phyloP scores from a whole-genome alignment of 192 early-diverging fungal species.

The Phlyctochytrium bullatum region DNA sequence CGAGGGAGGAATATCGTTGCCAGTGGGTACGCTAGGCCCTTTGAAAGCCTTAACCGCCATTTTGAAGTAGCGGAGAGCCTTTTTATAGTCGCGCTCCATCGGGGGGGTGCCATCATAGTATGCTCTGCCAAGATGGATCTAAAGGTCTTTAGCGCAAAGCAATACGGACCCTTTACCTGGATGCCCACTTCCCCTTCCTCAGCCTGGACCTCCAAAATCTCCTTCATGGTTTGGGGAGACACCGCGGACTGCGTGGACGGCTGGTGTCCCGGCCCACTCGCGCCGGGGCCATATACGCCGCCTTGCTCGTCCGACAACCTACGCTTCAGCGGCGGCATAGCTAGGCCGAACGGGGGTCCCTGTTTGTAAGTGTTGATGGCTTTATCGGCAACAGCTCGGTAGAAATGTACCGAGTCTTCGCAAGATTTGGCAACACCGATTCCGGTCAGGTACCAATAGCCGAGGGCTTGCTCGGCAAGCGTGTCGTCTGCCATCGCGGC shows the following conservation, averaged over 20 bases:
- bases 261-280: constrained; percentile 55
- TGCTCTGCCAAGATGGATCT: constrained; percentile 70
- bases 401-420: constrained; percentile 72
- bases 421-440: constrained; percentile 80
- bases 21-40: constrained; percentile 5
- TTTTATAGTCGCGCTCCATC: constrained; percentile 53
- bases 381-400: constrained; percentile 75
- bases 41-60: constrained; percentile 27
- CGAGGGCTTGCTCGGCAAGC: constrained; percentile 78
- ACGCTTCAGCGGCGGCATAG: constrained; percentile 62
- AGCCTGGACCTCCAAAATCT: constrained; percentile 65
- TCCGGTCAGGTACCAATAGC: constrained; percentile 77
- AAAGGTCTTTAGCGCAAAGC: constrained; percentile 6
- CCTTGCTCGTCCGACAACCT: constrained; percentile 74
- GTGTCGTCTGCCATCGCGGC: constrained; percentile 73
- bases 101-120: constrained; percentile 74
- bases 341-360: constrained; percentile 82
- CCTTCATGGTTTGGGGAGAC: constrained; percentile 9
- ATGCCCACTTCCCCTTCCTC: constrained; percentile 58
- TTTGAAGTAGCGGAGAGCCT: constrained; percentile 62
- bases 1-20: constrained; percentile 7
- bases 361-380: constrained; percentile 62
- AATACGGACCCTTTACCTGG: constrained; percentile 37
- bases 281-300: constrained; percentile 83
- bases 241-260: constrained; percentile 30